Evolutionary conservation across 345 rosid genomes (phyloP).

Genomic region (Aurinia saxatilis): DNA sequence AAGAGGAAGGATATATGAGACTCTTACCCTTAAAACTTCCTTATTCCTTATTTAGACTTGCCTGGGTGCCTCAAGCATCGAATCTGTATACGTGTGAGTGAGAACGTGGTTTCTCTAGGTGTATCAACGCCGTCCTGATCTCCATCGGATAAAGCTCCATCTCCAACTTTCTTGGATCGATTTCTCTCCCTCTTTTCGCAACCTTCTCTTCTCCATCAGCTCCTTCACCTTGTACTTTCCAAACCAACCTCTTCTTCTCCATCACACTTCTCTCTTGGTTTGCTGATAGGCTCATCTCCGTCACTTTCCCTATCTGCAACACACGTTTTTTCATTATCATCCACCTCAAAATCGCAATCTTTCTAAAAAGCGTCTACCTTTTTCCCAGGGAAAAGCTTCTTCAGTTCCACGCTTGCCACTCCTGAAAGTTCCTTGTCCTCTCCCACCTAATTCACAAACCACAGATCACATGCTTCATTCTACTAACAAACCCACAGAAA

Average conservation of each 20-base stretch:
- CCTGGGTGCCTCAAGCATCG: neutral
- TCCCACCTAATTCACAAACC: conserved; percentile 38
- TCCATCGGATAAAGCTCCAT: conserved; percentile 89
- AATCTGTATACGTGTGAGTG: conserved; percentile 13
- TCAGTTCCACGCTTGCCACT: conserved; percentile 57
- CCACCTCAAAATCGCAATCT: neutral
- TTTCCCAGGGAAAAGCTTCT: conserved; percentile 48
- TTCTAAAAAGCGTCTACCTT: conserved; percentile 32
- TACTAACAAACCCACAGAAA: conserved; percentile 4
- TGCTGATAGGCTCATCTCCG: conserved; percentile 76
- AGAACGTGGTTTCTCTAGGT: conserved; percentile 27
- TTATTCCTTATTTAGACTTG: neutral
- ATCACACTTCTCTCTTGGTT: conserved; percentile 72
- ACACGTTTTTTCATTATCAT: neutral
- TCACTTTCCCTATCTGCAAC: conserved; percentile 51
- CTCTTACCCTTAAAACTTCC: neutral
- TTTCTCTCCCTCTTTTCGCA: conserved; percentile 52
- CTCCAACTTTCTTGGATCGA: conserved; percentile 53
- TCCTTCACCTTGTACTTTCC: conserved; percentile 60
- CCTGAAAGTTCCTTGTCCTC: conserved; percentile 77
- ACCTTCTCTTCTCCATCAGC: conserved; percentile 28
- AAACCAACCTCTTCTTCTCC: conserved; percentile 73
- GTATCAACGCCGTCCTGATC: conserved; percentile 58
- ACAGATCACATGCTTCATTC: conserved; percentile 17
- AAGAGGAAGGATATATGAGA: conserved; percentile 5